Percentiles rank a stretch among this genome's conserved stretches.
phyloP scores from a whole-genome alignment of 164 flowering plant genomes.

The Kingdonia uniflora region DNA sequence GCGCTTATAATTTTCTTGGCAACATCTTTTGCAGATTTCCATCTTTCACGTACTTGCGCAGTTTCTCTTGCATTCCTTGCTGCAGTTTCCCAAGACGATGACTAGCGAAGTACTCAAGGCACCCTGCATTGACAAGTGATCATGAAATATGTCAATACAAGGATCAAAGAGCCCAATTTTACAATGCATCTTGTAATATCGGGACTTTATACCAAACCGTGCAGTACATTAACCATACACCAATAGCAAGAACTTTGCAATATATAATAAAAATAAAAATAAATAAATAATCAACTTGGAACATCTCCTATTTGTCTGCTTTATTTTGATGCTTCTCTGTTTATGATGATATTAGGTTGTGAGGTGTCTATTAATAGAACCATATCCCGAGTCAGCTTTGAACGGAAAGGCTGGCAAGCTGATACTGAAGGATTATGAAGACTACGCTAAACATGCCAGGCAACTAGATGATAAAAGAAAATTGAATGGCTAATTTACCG shows the following conservation, averaged over 20 bases:
- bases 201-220: too few relatives aligned
- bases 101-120: conserved; percentile 56
- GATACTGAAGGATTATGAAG: conserved; percentile 94
- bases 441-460: conserved; percentile 95
- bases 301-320: too few relatives aligned
- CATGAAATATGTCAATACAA: neutral
- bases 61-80: conserved; percentile 91
- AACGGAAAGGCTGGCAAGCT: conserved; percentile 97
- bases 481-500: too few relatives aligned
- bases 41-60: conserved; percentile 88
- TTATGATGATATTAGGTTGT: conserved; percentile 49
- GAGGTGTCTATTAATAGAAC: conserved; percentile 87
- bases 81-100: conserved; percentile 79
- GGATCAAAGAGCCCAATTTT: neutral
- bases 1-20: conserved; percentile 74
- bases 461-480: too few relatives aligned
- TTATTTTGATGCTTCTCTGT: neutral
- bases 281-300: neutral
- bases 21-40: conserved; percentile 82
- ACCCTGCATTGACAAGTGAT: conserved; percentile 35
- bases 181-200: too few relatives aligned
- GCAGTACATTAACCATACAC: too few relatives aligned
- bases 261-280: neutral
- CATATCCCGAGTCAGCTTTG: conserved; percentile 96
- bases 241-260: too few relatives aligned